phyloP scores from a whole-genome alignment of 306 rosid genomes.

The Herpetospermum pedunculosum region DNA sequence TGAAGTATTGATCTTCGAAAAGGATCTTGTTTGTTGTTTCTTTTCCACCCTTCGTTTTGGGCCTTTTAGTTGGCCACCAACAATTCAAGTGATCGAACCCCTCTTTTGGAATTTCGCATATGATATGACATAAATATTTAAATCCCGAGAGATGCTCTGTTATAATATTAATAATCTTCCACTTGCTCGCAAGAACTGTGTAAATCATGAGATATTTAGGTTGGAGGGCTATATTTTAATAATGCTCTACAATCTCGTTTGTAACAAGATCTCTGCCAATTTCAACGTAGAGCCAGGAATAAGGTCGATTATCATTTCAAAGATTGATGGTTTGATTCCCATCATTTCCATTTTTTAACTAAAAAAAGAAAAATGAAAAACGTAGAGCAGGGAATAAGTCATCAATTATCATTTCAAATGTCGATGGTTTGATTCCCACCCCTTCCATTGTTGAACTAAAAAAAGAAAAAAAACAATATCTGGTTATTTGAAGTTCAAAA shows the following conservation, averaged over 20 bases:
- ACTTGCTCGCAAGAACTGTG: background rate
- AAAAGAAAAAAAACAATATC: too few relatives aligned
- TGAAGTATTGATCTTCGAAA: background rate
- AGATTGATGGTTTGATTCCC: too few relatives aligned
- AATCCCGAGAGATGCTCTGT: background rate
- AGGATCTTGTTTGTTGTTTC: background rate
- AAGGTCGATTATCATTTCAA: too few relatives aligned
- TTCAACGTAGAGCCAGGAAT: too few relatives aligned
- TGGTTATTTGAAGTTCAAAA: background rate
- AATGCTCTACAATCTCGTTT: background rate
- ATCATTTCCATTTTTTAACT: too few relatives aligned
- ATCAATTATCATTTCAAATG: too few relatives aligned
- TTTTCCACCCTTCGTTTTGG: background rate
- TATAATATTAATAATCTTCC: background rate
- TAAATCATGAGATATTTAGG: background rate
- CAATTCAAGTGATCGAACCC: background rate
- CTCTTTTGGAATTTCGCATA: background rate
- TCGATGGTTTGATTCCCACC: too few relatives aligned
- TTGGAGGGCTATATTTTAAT: background rate
- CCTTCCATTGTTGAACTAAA: too few relatives aligned
- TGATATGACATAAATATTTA: conserved; percentile 1
- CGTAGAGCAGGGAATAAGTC: too few relatives aligned
- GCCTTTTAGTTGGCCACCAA: background rate
- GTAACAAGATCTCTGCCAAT: background rate
- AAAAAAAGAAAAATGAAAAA: too few relatives aligned